Evolutionary conservation across 176 grass and related monocot species (phyloP), one percentile per base, ranked within the genome.

Genomic region (Oryza glaberrima): DNA sequence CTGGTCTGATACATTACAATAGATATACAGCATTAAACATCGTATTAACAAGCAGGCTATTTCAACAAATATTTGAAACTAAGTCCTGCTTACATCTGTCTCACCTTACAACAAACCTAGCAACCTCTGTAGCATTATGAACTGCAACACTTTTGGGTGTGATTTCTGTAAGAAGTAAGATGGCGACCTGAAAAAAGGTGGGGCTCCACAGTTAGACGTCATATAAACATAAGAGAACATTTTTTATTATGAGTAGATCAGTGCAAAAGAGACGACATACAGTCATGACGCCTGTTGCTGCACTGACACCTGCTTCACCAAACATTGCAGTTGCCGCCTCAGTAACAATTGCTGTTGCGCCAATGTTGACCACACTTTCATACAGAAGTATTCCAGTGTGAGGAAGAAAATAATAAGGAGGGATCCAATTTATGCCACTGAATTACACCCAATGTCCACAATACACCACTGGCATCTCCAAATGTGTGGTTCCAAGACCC

Each of bases 131-230:
- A 45, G 94, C 94, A 86, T 92, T 99, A 83, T 99, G 96, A 11
- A 96, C 96, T 73, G 93, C 96, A 78, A 99, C 84, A 90, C 88
- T 99, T 91, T 99, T 99, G 63, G 96, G 96, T 61, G 96, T 94
- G 71, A 99, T 99, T 89, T 99, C 96, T 68, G 96, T 99, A 68
- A 99, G 88, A 64, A 99, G 96, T 63, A 99, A 92, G 79, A 99
- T 51, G 25, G 90, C 90, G 11, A 99, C 96, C 96, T 98, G 83
- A 72, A 86, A 90, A 90, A 82, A 17, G 16, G 47, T 30, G 38
- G 13, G 14, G 12, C 35, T 64, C 54, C 10, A 70, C 26, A 46
- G 56, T 86, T 77, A 67, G 28, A 1, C 40, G 19, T 58, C 79
- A 47, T 9, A 23, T 79, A 63, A 68, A 67, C 23, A 76, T 75